Base-by-base conservation (phyloP, 1,139 yeast genomes). In the Lodderomyces oxycetoniae region DNA sequence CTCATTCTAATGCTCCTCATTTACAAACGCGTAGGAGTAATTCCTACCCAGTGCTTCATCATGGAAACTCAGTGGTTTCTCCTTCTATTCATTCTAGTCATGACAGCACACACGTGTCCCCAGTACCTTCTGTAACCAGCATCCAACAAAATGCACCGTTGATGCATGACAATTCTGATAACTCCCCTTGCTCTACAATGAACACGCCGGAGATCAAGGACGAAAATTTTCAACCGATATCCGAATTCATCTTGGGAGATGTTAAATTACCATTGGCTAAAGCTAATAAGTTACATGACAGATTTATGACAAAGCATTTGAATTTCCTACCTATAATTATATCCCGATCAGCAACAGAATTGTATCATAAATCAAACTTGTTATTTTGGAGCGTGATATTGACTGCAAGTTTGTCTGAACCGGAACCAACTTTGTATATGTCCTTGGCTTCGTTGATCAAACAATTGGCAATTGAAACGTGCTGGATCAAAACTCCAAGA, bases 401-500 rank as follows among this genome's bases (percentile, higher is more conserved):
- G 30, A 87, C 95, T 0, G 94, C 96, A 0, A 79, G 93, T 27
- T 63, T 84, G 16, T 78, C 93, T 1, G 95, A 88, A 46, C 91
- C 95, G 0, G 93, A 84, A 33, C 96, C 96, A 2, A 71, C 84
- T 0, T 56, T 87, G 29, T 89, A 89, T 61, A 76, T 78, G 61
- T 74, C 83, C 27, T 65, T 88, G 33, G 81, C 94, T 11, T 74
- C 86, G 1, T 64, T 86, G 27, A 85, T 89, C 46, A 86, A 86
- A 51, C 94, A 86, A 52, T 63, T 88, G 44, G 95, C 95, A 0
- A 86, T 87, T 40, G 95, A 86, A 51, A 86, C 95, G 0, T 87
- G 96, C 57, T 87, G 96, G 95, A 79, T 87, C 35, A 68, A 89
- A 41, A 88, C 97, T 0, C 96, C 97, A 3, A 68, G 97, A 50